A percentile compares a stretch with the other conserved stretches of the same genome.
These are phyloP conservation scores for Fallopia convolvulus DNA, from an alignment of 148 eudicot genomes.

Conservation along the genomic window DNA sequence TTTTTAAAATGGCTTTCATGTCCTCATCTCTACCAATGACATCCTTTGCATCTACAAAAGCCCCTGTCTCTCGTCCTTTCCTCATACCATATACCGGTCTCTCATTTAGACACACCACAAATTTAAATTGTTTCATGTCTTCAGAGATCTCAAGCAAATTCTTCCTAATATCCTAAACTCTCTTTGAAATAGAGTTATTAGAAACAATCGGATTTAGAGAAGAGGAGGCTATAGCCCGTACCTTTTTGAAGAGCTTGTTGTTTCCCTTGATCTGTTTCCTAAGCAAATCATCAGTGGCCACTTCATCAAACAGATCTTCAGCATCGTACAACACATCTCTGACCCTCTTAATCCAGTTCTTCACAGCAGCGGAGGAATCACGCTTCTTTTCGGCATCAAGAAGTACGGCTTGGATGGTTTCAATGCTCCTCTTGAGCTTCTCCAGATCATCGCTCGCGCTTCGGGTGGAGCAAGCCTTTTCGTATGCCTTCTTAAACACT, in stretches of 20 bases:
- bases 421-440: too few species aligned
- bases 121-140: neutral
- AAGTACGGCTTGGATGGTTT: too few species aligned
- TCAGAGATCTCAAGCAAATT: neutral
- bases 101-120: neutral
- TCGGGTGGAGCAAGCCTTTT: constrained; percentile 1
- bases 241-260: neutral
- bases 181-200: neutral
- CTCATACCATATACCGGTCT: neutral
- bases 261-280: neutral
- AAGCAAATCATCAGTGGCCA: neutral
- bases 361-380: too few species aligned
- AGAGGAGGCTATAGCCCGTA: neutral
- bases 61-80: neutral
- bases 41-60: neutral
- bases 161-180: neutral
- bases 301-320: neutral
- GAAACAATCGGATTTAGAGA: neutral
- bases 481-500: neutral
- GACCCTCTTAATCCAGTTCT: too few species aligned
- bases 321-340: neutral
- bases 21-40: neutral
- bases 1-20: neutral
- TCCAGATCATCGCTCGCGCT: constrained; percentile 13
- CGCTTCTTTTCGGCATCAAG: too few species aligned